Evolutionary conservation across 768 basidiomycete species (phyloP).

Genomic region (Russula brevipes): DNA sequence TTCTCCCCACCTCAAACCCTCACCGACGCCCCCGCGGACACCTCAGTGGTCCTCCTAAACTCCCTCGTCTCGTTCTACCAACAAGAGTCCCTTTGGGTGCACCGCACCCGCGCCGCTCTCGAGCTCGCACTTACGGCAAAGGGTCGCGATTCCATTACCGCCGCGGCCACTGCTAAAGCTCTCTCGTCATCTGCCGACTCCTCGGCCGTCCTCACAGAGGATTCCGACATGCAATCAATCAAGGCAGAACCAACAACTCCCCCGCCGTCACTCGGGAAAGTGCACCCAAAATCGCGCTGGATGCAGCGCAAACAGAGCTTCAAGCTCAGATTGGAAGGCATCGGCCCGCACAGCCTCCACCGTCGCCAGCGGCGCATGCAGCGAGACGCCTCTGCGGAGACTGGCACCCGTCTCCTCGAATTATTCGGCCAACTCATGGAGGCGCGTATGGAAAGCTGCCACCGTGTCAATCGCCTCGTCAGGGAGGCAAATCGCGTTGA

Average conservation of each 20-base stretch:
- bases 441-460: slow-evolving; percentile 70
- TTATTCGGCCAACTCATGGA: slow-evolving; percentile 71
- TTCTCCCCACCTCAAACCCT: slow-evolving; percentile 29
- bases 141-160: slow-evolving; percentile 27
- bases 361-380: slow-evolving; percentile 30
- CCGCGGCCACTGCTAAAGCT: slow-evolving; percentile 17
- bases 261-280: slow-evolving; percentile 27
- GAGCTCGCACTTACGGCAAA: slow-evolving; percentile 40
- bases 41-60: slow-evolving; percentile 55
- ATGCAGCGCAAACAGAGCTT: slow-evolving; percentile 55
- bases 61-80: slow-evolving; percentile 63
- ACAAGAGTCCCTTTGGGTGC: slow-evolving; percentile 67
- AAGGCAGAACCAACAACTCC: slow-evolving; percentile 32
- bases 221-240: slow-evolving; percentile 27
- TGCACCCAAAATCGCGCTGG: slow-evolving; percentile 41
- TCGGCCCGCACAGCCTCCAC: slow-evolving; percentile 33
- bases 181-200: slow-evolving; percentile 22
- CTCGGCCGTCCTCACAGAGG: slow-evolving; percentile 23
- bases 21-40: slow-evolving; percentile 24
- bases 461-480: slow-evolving; percentile 56
- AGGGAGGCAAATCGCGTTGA: slow-evolving; percentile 39
- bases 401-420: slow-evolving; percentile 51
- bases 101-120: slow-evolving; percentile 56
- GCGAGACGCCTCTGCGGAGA: slow-evolving; percentile 30
- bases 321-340: slow-evolving; percentile 47